phyloP scores from a whole-genome alignment of 495 filamentous ascomycete genomes.

The Patellaria atrata region DNA sequence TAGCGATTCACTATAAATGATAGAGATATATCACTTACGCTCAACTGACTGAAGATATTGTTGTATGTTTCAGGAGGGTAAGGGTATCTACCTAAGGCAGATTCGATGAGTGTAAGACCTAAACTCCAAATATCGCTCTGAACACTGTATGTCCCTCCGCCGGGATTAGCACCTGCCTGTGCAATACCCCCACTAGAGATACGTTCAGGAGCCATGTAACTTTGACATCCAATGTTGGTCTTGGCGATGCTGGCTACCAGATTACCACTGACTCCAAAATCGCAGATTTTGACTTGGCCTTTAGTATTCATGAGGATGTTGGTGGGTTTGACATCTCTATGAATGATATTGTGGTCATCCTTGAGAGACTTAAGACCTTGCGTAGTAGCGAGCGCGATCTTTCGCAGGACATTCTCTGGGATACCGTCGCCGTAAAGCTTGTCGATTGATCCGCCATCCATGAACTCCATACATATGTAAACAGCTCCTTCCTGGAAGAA shows the following conservation, averaged over 20 bases:
- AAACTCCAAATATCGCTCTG: constrained; percentile 98
- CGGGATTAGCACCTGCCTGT: constrained; percentile 52
- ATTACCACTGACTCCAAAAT: constrained; percentile 96
- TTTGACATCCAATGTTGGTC: constrained; percentile 98
- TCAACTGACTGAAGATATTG: constrained; percentile 95
- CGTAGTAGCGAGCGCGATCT: constrained; percentile 80
- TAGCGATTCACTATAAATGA: not conserved
- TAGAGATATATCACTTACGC: constrained; percentile 46
- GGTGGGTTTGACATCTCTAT: constrained; percentile 95
- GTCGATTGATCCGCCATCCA: constrained; percentile 98
- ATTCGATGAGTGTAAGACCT: constrained; percentile 90
- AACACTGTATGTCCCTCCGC: constrained; percentile 84
- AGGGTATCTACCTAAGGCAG: constrained; percentile 86
- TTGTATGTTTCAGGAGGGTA: constrained; percentile 97
- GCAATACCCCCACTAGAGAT: constrained; percentile 78
- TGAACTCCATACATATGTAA: constrained; percentile 98
- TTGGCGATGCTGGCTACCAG: constrained; percentile 94
- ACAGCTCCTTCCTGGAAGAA: constrained; percentile 99
- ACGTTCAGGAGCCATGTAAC: constrained; percentile 97
- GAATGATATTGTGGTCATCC: constrained; percentile 98
- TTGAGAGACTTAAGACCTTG: constrained; percentile 88
- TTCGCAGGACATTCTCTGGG: constrained; percentile 75
- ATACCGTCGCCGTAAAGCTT: constrained; percentile 91
- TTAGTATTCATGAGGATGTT: constrained; percentile 86
- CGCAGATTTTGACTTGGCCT: constrained; percentile 95